Percentiles rank a stretch among this genome's conserved stretches.
These are phyloP conservation scores for Exophiala viscosa DNA, from an alignment of 2,329 filamentous ascomycete species.

Conservation along the genomic window DNA sequence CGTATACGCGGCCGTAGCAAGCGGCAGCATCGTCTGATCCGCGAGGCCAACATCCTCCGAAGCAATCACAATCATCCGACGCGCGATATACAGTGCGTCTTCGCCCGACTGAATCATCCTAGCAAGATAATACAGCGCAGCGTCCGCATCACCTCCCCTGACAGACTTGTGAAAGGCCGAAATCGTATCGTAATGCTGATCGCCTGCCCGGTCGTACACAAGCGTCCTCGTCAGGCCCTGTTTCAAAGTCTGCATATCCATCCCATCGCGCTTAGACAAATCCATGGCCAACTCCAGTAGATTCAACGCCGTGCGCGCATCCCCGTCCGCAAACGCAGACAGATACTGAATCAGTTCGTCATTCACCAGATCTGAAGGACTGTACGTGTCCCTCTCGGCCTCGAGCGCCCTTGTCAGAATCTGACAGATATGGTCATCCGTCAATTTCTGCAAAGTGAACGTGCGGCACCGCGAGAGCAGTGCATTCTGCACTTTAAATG, in stretches of 20 bases:
- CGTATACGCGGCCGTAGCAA: conserved; percentile 81
- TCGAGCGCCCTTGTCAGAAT: conserved; percentile 75
- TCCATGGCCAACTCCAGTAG: conserved; percentile 85
- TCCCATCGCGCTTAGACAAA: conserved; percentile 55
- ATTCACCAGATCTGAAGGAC: conserved; percentile 60
- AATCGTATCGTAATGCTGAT: conserved; percentile 97
- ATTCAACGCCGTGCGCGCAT: conserved; percentile 89
- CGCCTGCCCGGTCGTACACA: conserved; percentile 90
- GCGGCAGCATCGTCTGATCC: conserved; percentile 74
- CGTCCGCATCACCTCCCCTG: conserved; percentile 80
- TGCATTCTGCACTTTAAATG: conserved; percentile 85
- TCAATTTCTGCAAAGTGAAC: conserved; percentile 77
- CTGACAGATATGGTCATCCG: conserved; percentile 63
- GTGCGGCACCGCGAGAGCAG: conserved; percentile 85
- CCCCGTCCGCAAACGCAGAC: conserved; percentile 81
- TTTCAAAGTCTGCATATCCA: conserved; percentile 75
- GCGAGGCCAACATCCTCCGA: conserved; percentile 91
- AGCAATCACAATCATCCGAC: conserved; percentile 89
- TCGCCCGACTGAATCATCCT: conserved; percentile 95
- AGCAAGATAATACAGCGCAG: conserved; percentile 87
- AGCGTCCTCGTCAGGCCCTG: conserved; percentile 81
- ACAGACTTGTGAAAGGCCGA: conserved; percentile 96
- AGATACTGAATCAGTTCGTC: conserved; percentile 75
- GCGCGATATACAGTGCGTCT: conserved; percentile 86
- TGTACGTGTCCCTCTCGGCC: conserved; percentile 42